Percentiles rank a stretch among this genome's conserved stretches.
These are phyloP conservation scores for Beta corolliflora DNA, from an alignment of 179 eudicot species.

Conservation along the genomic window DNA sequence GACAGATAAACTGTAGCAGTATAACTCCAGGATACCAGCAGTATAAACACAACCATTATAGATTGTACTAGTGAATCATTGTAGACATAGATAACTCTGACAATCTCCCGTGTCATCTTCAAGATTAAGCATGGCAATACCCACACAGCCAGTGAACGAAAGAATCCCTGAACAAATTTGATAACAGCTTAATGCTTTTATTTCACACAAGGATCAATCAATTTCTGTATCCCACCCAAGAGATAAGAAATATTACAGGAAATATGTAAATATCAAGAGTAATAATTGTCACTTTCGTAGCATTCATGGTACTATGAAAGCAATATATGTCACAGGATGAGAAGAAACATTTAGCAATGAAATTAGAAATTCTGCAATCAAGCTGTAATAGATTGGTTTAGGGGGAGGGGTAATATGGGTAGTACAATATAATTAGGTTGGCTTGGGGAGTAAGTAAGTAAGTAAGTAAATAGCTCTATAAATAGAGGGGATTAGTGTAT, in stretches of 20 bases:
- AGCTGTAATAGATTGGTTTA: too few relatives aligned
- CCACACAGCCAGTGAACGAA: slow-evolving; percentile 50
- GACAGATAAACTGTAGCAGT: slow-evolving; percentile 51
- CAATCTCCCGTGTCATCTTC: slow-evolving; percentile 61
- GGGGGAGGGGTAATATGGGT: too few relatives aligned
- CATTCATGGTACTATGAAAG: neutral
- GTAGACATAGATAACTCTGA: slow-evolving; percentile 43
- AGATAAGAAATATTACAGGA: neutral
- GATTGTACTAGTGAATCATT: slow-evolving; percentile 48
- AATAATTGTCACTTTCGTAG: neutral
- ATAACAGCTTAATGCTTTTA: slow-evolving; percentile 11
- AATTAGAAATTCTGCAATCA: neutral
- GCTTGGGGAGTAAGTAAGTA: too few relatives aligned
- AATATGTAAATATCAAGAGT: neutral
- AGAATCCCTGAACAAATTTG: slow-evolving; percentile 55
- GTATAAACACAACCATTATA: slow-evolving; percentile 33
- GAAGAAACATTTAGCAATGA: neutral
- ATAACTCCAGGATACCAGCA: slow-evolving; percentile 70
- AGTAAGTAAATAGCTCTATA: too few relatives aligned
- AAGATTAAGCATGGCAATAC: slow-evolving; percentile 50
- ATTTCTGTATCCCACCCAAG: neutral
- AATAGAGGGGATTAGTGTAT: too few relatives aligned
- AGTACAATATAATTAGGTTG: too few relatives aligned
- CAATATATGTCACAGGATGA: slow-evolving; percentile 5
- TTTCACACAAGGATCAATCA: neutral